Evolutionary conservation across 495 filamentous ascomycete species (phyloP), one percentile per base, ranked within the genome.

Genomic region (Penicillium malachiteum): DNA sequence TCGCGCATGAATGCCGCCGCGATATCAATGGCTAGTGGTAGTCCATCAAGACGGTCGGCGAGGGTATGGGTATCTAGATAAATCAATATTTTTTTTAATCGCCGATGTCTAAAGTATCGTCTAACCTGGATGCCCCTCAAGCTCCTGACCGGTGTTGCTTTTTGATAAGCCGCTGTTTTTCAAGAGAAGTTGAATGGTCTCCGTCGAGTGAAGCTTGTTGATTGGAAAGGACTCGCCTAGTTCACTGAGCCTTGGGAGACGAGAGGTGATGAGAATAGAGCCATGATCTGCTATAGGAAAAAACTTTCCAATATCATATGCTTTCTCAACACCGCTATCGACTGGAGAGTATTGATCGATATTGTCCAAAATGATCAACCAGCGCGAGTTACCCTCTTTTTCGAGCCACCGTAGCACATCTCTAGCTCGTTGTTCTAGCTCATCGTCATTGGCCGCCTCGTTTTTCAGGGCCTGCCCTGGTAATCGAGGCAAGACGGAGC

Each of bases 331-430:
- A n/a, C 52, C 17, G 34, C 61, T 42, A 18, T 67, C n/a, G 0
- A 47, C 7, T 56, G 52, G n/a, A 57, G 64, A n/a, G 53, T 75
- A 67, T 51, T 64, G 61, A 56, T 78, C 73, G 41, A 76, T 61
- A 58, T 77, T 77, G 43, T 78, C 72, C 37, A 76, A 68, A 46
- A 77, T 66, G 17, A 78, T 59, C 10, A 78, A 56, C 73, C 71
- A 78, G 17, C 57, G 41, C 3, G 58, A 54, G 54, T 77, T 77
- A 2, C 56, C 61, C 5, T 55, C 37, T 8, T 35, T 8, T 26
- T 59, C 58, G 17, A 74, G 64, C 71, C 67, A 74, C 18, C 16
- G 4, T 46, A 67, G 30, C 21, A 62, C 37, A 35, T 55, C 7
- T n/a, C 51, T 59, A n/a, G 64, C 64, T 48, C 46, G 55, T 48